Conservation (phyloP, 352 stramenopile genomes). For the Phytophthora melonis region DNA sequence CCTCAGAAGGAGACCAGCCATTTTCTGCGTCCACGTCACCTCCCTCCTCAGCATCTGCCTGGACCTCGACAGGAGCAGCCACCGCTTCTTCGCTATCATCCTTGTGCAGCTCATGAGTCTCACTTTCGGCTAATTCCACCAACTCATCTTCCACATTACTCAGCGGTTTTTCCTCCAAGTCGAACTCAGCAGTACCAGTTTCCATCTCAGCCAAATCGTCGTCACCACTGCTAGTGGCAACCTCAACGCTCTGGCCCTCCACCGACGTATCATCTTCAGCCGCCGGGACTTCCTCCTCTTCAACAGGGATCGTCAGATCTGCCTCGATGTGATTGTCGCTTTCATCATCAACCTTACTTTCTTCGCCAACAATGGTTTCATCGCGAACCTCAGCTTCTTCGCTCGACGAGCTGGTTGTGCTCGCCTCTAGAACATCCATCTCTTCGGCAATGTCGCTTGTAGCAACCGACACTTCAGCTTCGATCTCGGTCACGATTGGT, state of each 20-base stretch:
- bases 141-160: background rate
- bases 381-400: background rate
- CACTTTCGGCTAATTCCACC: background rate
- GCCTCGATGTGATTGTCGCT: background rate
- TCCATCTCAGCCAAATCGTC: background rate
- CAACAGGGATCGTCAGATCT: background rate
- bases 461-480: background rate
- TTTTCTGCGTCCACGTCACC: background rate
- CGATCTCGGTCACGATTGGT: background rate
- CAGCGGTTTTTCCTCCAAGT: background rate
- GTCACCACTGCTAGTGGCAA: background rate
- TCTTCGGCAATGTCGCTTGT: background rate
- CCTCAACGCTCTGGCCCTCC: background rate
- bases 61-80: conserved; percentile 2
- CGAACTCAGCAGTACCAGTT: background rate
- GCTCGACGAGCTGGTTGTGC: background rate
- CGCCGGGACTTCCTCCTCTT: background rate
- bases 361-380: background rate
- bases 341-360: background rate
- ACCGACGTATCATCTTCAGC: background rate
- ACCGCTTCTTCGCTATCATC: background rate
- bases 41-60: background rate
- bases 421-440: background rate
- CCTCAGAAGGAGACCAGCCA: conserved; percentile 7
- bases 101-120: background rate